phyloP scores from a whole-genome alignment of 2,329 filamentous ascomycete species.

The Fusarium nurragi region DNA sequence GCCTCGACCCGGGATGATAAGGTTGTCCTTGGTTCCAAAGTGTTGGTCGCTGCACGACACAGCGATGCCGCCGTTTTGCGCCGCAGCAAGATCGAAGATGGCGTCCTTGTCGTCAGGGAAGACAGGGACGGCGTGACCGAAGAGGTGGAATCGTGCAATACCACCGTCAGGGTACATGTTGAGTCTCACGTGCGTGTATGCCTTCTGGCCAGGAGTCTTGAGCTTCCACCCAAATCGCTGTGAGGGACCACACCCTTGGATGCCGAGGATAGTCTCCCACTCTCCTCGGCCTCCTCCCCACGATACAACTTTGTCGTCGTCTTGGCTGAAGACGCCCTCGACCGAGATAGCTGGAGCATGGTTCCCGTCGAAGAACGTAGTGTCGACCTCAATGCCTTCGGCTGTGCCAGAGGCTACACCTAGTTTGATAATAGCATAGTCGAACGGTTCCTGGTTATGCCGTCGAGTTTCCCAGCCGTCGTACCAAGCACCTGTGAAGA shows the following conservation, averaged over 20 bases:
- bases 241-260: constrained; percentile 77
- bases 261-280: constrained; percentile 77
- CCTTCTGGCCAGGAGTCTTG: constrained; percentile 65
- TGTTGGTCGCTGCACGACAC: constrained; percentile 83
- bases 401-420: constrained; percentile 77
- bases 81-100: constrained; percentile 79
- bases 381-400: constrained; percentile 81
- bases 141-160: constrained; percentile 82
- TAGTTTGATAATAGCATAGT: constrained; percentile 73
- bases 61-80: constrained; percentile 80
- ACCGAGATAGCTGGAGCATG: constrained; percentile 83
- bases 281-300: constrained; percentile 67
- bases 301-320: constrained; percentile 70
- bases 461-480: constrained; percentile 76
- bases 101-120: constrained; percentile 73
- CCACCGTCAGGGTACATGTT: constrained; percentile 90
- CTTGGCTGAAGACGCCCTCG: constrained; percentile 74
- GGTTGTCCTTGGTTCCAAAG: constrained; percentile 82
- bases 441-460: constrained; percentile 71
- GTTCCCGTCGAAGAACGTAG: constrained; percentile 83
- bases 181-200: constrained; percentile 81
- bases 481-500: constrained; percentile 75
- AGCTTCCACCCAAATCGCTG: constrained; percentile 80
- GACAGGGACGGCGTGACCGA: constrained; percentile 78
- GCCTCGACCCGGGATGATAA: constrained; percentile 80